Conservation (phyloP, 352 stramenopile genomes). For the Phytopythium vexans region DNA sequence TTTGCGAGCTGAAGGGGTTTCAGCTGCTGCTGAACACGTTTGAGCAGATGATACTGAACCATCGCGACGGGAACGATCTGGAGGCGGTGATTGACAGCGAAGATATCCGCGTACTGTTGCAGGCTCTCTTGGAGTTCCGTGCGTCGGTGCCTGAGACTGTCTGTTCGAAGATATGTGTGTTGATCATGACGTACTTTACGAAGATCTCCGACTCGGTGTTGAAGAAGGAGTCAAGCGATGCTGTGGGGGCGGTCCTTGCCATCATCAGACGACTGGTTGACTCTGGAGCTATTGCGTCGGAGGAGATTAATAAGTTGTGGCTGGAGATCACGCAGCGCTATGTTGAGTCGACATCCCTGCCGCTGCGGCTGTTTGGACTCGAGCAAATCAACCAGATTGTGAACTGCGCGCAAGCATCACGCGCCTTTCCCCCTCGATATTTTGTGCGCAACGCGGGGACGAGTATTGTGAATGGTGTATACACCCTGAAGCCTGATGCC, state of each 20-base stretch:
- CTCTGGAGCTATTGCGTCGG: conserved; percentile 39
- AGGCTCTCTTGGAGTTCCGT: conserved; percentile 77
- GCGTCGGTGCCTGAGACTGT: conserved; percentile 61
- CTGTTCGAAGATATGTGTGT: conserved; percentile 58
- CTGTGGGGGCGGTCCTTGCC: conserved; percentile 71
- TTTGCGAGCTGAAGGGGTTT: conserved; percentile 83
- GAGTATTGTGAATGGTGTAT: conserved; percentile 91
- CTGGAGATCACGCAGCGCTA: conserved; percentile 81
- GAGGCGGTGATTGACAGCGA: conserved; percentile 71
- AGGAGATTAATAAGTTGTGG: conserved; percentile 73
- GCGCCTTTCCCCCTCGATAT: conserved; percentile 86
- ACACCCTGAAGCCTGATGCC: conserved; percentile 76
- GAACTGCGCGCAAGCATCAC: conserved; percentile 72
- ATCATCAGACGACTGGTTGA: conserved; percentile 83
- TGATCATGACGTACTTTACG: conserved; percentile 84
- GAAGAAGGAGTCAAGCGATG: conserved; percentile 86
- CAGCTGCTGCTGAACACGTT: conserved; percentile 67
- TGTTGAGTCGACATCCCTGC: conserved; percentile 90
- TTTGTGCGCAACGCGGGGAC: conserved; percentile 90
- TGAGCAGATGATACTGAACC: conserved; percentile 62
- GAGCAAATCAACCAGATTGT: conserved; percentile 94
- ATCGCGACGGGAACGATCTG: conserved; percentile 34
- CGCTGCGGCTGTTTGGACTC: conserved; percentile 93
- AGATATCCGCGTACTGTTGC: conserved; percentile 74
- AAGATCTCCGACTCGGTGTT: conserved; percentile 73